phyloP scores from a whole-genome alignment of 345 rosid genomes.

The Aquilaria sinensis region DNA sequence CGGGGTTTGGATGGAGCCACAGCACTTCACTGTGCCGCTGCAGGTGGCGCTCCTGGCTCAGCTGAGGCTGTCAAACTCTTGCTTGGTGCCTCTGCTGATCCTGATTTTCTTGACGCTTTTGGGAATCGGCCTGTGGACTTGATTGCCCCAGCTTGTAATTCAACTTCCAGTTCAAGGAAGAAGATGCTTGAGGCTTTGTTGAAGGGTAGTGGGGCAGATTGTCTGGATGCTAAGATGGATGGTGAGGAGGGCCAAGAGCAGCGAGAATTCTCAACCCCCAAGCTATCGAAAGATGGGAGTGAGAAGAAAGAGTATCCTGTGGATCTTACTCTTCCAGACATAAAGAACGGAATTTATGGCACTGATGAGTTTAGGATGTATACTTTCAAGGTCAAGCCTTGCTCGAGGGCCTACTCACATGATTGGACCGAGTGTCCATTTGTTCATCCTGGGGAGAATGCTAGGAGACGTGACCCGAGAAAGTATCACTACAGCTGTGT shows the following conservation, averaged over 20 bases:
- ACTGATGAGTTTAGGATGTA: conserved; percentile 95
- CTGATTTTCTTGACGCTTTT: conserved; percentile 40
- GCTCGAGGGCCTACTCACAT: conserved; percentile 94
- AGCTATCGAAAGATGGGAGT: conserved; percentile 28
- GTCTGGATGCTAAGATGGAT: conserved; percentile 20
- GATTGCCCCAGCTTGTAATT: conserved; percentile 33
- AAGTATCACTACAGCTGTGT: conserved; percentile 89
- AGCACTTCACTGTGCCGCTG: conserved; percentile 78
- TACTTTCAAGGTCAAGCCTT: conserved; percentile 83
- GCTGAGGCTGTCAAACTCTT: conserved; percentile 58
- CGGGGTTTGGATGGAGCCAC: conserved; percentile 74
- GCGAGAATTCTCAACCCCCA: conserved; percentile 32
- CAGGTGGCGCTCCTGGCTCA: conserved; percentile 53
- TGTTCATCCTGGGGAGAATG: conserved; percentile 97
- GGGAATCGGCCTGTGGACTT: conserved; percentile 59
- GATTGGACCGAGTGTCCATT: conserved; percentile 98
- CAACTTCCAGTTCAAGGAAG: conserved; percentile 34
- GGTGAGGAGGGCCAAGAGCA: conserved; percentile 30
- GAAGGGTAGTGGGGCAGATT: conserved; percentile 25
- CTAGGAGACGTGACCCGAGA: conserved; percentile 89
- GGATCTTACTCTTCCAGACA: conserved; percentile 82
- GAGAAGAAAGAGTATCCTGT: conserved; percentile 87
- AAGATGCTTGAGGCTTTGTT: conserved; percentile 51
- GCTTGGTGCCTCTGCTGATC: conserved; percentile 62
- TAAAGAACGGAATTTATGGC: conserved; percentile 72